These are phyloP conservation scores for Ophiostoma novo-ulmi DNA, from an alignment of 2,329 filamentous ascomycete genomes.

Conservation along the genomic window DNA sequence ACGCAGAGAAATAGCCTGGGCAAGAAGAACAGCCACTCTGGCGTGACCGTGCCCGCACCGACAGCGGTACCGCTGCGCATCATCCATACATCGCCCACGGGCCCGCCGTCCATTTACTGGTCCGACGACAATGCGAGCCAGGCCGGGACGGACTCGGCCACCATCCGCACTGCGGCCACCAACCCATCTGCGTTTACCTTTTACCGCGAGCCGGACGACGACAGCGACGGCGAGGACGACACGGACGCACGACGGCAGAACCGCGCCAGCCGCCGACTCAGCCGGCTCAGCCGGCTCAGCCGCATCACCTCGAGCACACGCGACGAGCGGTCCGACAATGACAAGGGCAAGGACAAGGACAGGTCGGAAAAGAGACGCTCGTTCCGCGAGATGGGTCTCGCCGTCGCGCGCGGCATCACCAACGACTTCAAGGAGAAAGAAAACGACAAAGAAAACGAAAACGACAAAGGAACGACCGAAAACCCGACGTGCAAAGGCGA, in stretches of 20 bases:
- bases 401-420: neutral
- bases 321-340: neutral
- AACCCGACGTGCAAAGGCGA: neutral
- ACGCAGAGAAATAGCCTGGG: neutral
- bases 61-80: slow-evolving; percentile 15
- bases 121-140: slow-evolving; percentile 29
- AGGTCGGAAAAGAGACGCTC: neutral
- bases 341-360: neutral
- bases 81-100: slow-evolving; percentile 15
- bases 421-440: neutral
- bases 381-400: neutral
- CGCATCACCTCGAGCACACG: neutral
- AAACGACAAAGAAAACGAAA: too few species aligned
- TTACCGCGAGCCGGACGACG: slow-evolving; percentile 36
- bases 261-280: slow-evolving; percentile 15
- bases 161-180: slow-evolving; percentile 22
- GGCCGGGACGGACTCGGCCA: slow-evolving; percentile 23
- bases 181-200: slow-evolving; percentile 37
- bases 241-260: neutral
- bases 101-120: slow-evolving; percentile 32
- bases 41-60: neutral
- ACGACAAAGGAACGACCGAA: neutral
- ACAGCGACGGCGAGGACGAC: slow-evolving; percentile 12
- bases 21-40: neutral
- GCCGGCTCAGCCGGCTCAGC: neutral